Base-by-base conservation (phyloP, 1,284 basidiomycete genomes). In the Sutorius eximius region DNA sequence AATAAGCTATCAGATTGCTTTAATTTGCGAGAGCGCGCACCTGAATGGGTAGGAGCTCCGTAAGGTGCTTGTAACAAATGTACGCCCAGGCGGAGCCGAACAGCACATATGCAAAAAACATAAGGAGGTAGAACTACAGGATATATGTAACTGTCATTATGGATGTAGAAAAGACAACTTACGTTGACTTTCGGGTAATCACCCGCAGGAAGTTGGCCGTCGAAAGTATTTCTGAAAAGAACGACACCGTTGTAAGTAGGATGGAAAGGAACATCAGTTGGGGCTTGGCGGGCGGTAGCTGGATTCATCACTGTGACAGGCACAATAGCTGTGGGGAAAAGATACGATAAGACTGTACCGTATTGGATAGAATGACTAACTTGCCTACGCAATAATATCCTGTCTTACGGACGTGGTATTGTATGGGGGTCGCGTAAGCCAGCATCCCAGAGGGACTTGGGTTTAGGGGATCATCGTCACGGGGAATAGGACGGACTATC, bases 161-260 rank as follows among this genome's bases (percentile, higher is more conserved):
- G 37, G 36, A 37, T n/a, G 51, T 41, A 9, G 16, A 12, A 13
- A 51, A 27, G 16, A 38, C 18, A 50, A 76, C 90, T 68, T 70
- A 96, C 93, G 59, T 85, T 88, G 66, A 98, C 91, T 83, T 99
- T 99, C n/a, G 96, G 96, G 70, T 98, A 97, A 71, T 99, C 96
- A 3, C 91, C 83, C 4, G 95, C 95, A 4, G 96, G 85, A 18
- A 99, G 79, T 70, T 92, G 84, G 36, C 96, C 96, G 37, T 89
- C 75, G 70, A 98, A 98, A 3, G 80, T 85, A 72, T 98, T 98
- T 63, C 82, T 82, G 79, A 98, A 99, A 44, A 89, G 76, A 42
- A 98, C 89, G 29, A 80, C 74, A 29, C 94, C 96, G 9, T 78
- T 77, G 73, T 95, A 99, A 20, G 80, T 78, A n/a, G 93, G 87